Base-by-base conservation (phyloP, 2,329 filamentous ascomycete genomes). In the Grosmannia clavigera region DNA sequence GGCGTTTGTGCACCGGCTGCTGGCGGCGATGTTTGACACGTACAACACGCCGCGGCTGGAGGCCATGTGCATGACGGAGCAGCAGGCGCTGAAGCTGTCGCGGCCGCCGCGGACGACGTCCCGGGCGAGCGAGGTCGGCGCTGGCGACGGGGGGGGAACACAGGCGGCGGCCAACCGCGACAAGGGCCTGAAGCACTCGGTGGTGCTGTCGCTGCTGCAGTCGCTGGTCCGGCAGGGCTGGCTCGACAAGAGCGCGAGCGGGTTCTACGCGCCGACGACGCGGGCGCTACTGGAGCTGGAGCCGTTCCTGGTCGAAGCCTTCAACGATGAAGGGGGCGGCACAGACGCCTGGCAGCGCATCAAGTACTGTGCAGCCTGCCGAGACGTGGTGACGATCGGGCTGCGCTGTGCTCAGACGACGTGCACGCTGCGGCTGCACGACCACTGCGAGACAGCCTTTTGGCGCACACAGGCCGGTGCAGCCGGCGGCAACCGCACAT, bases 21-120 rank as follows among this genome's bases (percentile, higher is more conserved):
- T 99, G 0, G 92, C 96, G 70, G 84, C 82, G 66, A 95, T 99
- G 82, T 99, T 97, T 69, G 90, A 95, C 64, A 87, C 83, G 25
- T 85, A 90, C 75, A 97, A 97, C 69, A 90, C 85, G 0, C 79
- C 78, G 10, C 78, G 83, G n/a, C 83, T 85, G 67, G 92, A 99
- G 72, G 81, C 90, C 31, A 86, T 96, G 81, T 91, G 89, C 3
- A 76, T 97, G 3, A 87, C 84, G 14, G 81, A 83, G 53, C 90
- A 90, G 70, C 85, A 96, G 67, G 92, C 92, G 3, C 77, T 88
- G 58, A 85, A 89, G 66, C 74, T 95, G 55, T 77, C 82, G 11
- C 75, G 81, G 56, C 80, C 82, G 38, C 71, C 78, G 29, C 71
- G 72, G 55, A 67, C 35, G 58, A 6, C 33, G 56, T 11, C 25